Base-by-base conservation (phyloP, 2,329 filamentous ascomycete genomes). In the Dactylonectria estremocensis region DNA sequence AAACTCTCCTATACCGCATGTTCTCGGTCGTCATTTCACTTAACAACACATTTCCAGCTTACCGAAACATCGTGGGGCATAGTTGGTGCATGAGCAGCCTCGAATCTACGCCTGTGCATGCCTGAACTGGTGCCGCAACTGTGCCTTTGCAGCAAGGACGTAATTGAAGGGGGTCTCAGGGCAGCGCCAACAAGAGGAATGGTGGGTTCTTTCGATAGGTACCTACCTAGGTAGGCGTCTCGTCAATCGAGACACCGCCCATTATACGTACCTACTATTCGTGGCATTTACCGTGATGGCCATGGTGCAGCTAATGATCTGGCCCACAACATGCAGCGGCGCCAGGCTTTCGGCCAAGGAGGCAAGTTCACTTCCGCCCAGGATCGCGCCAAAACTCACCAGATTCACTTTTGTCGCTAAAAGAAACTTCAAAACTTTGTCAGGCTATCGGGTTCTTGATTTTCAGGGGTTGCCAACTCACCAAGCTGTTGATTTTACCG, bases 381-480 rank as follows among this genome's bases (percentile, higher is more conserved):
- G 18, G 35, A 31, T 18, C 35, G 50, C 33, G 57, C 40, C 45
- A 53, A 61, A 61, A n/a, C 46, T 28, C 49, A 16, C 52, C 58
- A 43, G 53, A 28, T 62, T 58, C 56, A 67, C 45, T 62, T 71
- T 60, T 59, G 45, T 54, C 52, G n/a, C 57, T 33, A 59, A 59
- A 49, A 50, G 64, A 53, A 35, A 46, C 43, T 59, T 50, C 13
- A 20, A 14, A 59, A 43, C 20, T 45, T 14, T 24, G 13, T 18
- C 24, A 45, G 40, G 20, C 18, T 24, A 11, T 55, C 22, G 16
- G 40, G 10, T 40, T 56, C 20, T 28, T 11, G 3, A 18, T 43
- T 31, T 13, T 20, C 28, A 14, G 11, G 31, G 11, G 50, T 11
- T n/a, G 5, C 35, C 4, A 18, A 10, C 14, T 43, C 40, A 2